A percentile compares a stretch with the other conserved stretches of the same genome.
These are phyloP conservation scores for Lodderomyces oxycetoniae DNA, from an alignment of 1,139 yeast species.

Conservation along the genomic window DNA sequence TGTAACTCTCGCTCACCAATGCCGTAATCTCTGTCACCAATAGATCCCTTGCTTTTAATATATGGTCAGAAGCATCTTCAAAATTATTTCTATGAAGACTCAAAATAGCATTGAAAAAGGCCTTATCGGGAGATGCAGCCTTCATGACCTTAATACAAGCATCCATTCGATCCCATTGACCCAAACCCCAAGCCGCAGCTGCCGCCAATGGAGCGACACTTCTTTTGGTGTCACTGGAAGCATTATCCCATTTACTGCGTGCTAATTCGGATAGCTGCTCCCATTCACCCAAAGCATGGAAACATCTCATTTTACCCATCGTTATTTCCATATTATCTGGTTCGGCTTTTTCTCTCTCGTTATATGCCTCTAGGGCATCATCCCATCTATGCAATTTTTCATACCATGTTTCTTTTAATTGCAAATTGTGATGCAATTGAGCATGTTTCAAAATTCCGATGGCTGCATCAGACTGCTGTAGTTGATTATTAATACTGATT, in stretches of 20 bases:
- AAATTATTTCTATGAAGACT: constrained; percentile 83
- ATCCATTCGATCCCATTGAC: constrained; percentile 97
- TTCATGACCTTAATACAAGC: constrained; percentile 87
- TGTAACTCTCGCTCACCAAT: constrained; percentile 89
- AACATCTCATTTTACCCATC: constrained; percentile 96
- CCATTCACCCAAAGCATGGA: constrained; percentile 98
- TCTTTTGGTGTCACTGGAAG: constrained; percentile 69
- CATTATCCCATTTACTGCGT: constrained; percentile 74
- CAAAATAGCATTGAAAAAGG: constrained; percentile 88
- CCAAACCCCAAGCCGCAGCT: constrained; percentile 99
- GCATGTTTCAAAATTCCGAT: constrained; percentile 95
- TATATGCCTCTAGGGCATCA: constrained; percentile 89
- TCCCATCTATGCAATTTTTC: constrained; percentile 98
- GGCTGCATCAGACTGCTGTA: constrained; percentile 97
- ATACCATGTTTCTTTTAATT: constrained; percentile 95
- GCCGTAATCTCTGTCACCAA: constrained; percentile 93
- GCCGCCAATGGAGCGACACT: constrained; percentile 98
- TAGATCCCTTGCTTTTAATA: constrained; percentile 78
- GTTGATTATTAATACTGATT: constrained; percentile 86
- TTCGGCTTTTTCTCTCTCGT: constrained; percentile 58
- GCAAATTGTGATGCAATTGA: constrained; percentile 87
- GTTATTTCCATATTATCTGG: constrained; percentile 70
- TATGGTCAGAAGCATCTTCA: constrained; percentile 74
- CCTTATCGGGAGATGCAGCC: constrained; percentile 86
- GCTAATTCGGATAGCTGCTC: constrained; percentile 85